These are phyloP conservation scores for Ophiostoma triangulosporum DNA, from an alignment of 2,329 filamentous ascomycete genomes.

Conservation along the genomic window DNA sequence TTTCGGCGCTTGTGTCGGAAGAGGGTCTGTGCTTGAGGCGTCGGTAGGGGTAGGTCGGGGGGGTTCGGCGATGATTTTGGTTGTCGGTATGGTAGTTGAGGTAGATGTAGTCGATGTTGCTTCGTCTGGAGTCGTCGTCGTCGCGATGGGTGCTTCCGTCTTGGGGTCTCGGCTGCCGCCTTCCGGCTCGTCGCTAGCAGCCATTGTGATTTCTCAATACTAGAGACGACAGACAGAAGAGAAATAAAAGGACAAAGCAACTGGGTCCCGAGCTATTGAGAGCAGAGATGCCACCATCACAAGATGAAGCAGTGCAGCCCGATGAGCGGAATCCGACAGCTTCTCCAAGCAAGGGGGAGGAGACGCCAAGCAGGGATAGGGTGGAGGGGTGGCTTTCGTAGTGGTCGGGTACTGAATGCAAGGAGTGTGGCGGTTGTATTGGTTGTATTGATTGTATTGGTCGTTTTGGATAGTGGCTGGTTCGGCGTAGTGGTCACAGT, in stretches of 20 bases:
- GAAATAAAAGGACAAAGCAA: background rate
- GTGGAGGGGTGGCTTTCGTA: background rate
- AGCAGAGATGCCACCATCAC: background rate
- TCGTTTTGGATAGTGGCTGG: too few species aligned
- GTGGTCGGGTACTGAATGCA: too few species aligned
- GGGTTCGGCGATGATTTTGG: background rate
- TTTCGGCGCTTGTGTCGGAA: background rate
- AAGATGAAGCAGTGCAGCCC: background rate
- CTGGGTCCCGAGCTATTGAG: background rate
- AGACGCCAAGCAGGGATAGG: background rate
- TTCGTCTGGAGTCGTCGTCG: background rate
- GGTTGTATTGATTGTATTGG: background rate
- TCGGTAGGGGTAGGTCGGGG: background rate
- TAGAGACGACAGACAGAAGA: background rate
- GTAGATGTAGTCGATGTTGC: background rate
- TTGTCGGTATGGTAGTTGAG: background rate
- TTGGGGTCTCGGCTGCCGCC: constrained; percentile 1
- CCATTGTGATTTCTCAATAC: constrained; percentile 4
- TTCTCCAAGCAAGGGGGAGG: background rate
- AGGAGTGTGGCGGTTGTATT: too few species aligned
- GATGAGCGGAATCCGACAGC: background rate
- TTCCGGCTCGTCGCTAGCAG: constrained; percentile 6
- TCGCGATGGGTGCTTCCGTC: background rate
- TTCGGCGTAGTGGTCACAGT: background rate
- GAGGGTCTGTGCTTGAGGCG: background rate